phyloP scores from a whole-genome alignment of 1,139 yeast genomes.

The Geotrichum carabidarum region DNA sequence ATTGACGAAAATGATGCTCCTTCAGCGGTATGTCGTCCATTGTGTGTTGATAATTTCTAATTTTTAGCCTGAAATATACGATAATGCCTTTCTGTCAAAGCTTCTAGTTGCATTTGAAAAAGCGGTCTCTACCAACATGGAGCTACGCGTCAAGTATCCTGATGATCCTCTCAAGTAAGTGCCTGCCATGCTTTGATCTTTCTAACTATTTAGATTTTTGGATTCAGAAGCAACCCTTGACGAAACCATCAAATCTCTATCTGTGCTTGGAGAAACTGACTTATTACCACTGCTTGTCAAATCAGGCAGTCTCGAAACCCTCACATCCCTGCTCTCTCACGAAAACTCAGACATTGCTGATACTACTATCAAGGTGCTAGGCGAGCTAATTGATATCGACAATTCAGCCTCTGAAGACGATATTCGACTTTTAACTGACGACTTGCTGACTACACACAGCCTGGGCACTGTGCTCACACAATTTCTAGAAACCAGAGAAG shows the following conservation, averaged over 20 bases:
- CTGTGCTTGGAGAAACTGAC: constrained; percentile 32
- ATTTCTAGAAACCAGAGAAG: not conserved
- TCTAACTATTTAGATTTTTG: constrained; percentile 21
- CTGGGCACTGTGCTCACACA: constrained; percentile 7
- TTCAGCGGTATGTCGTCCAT: constrained; percentile 2
- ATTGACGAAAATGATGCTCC: constrained; percentile 16
- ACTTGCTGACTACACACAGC: constrained; percentile 2
- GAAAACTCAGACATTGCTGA: constrained; percentile 37
- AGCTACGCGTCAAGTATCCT: constrained; percentile 31
- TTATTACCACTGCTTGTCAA: constrained; percentile 28
- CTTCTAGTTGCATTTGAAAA: constrained; percentile 29
- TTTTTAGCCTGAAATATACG: constrained; percentile 22
- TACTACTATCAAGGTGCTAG: constrained; percentile 28
- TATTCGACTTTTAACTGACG: constrained; percentile 22
- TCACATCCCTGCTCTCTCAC: constrained; percentile 32
- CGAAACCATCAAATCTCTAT: constrained; percentile 34
- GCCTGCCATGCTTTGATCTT: not conserved
- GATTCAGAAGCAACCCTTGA: constrained; percentile 34
- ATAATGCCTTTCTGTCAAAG: constrained; percentile 28
- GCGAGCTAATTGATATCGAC: constrained; percentile 31
- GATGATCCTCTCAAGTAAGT: constrained; percentile 37
- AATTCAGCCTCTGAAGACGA: constrained; percentile 18
- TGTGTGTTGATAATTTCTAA: not conserved
- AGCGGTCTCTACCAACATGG: constrained; percentile 31
- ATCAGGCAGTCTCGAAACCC: constrained; percentile 26